Conservation (phyloP, 495 filamentous ascomycete species). For the Cenococcum geophilum region DNA sequence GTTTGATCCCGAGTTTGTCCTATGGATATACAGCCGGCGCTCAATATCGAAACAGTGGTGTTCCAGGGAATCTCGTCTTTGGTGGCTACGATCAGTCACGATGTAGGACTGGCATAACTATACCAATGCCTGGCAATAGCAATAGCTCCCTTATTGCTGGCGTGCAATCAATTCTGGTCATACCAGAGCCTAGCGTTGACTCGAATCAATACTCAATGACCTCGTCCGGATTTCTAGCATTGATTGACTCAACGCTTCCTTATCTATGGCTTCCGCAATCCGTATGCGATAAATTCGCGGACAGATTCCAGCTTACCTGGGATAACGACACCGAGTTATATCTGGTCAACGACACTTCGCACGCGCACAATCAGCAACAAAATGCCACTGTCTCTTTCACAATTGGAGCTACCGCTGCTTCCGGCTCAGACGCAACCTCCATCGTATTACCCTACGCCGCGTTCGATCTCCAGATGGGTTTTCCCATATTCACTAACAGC, state of each 20-base stretch:
- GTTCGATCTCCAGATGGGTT: conserved; percentile 27
- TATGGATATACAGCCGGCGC: conserved; percentile 28
- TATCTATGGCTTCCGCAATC: conserved; percentile 27
- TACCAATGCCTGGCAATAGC: conserved; percentile 7
- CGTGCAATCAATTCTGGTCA: conserved; percentile 19
- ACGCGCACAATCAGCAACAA: conserved; percentile 12
- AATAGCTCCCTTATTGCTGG: conserved; percentile 23
- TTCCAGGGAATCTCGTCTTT: conserved; percentile 14
- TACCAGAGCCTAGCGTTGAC: conserved; percentile 8
- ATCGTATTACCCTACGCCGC: conserved; percentile 34
- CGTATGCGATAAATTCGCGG: conserved; percentile 23
- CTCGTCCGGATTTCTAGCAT: conserved; percentile 9
- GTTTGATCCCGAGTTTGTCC: conserved; percentile 17
- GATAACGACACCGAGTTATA: conserved; percentile 18
- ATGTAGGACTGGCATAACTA: conserved; percentile 3
- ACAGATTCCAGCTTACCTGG: conserved; percentile 18
- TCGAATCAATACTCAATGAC: conserved; percentile 17
- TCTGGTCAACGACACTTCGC: conserved; percentile 14
- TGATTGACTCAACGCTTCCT: conserved; percentile 29
- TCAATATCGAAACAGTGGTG: conserved; percentile 24
- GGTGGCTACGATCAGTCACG: conserved; percentile 26
- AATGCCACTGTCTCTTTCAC: conserved; percentile 22
- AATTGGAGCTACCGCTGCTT: not conserved
- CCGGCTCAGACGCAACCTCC: conserved; percentile 6
- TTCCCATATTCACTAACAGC: conserved; percentile 16